Evolutionary conservation across 352 stramenopile species (phyloP), one percentile per base, ranked within the genome.

Genomic region (Phytophthora quininea): DNA sequence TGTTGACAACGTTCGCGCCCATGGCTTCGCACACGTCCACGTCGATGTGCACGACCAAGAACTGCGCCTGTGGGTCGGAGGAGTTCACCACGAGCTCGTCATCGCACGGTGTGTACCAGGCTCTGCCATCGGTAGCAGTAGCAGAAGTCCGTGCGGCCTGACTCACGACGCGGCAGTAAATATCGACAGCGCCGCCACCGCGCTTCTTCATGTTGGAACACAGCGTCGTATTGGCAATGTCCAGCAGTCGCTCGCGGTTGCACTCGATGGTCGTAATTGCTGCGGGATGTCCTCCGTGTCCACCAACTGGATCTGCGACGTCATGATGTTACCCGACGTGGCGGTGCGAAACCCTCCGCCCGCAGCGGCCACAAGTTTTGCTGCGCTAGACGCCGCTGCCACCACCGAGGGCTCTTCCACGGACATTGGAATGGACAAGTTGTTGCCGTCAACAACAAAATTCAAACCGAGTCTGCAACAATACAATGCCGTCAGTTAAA

Each of bases 1-100:
- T 95, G 71, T 96, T 96, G 65, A 96, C 89, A 50, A 95, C 88
- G 67, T 96, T 96, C 42, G 89, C 89, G 32, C 89, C 89, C 89
- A 96, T 96, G 43, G 89, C 89, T 76, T 96, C 89, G 52, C 89
- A 95, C 49, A 94, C 86, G 55, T 96, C 87, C 24, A 96, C 86
- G 55, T 95, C 87, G 19, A 95, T 82, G 71, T 96, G 89, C n/a
- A 95, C 87, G 24, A 96, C 76, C 38, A 95, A 58, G 54, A 88
- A 92, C 58, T 84, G 64, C n/a, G 70, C 68, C 48, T 67, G 55
- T n/a, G 58, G 37, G 1, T 64, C 54, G 1, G 74, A 85, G 24
- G 79, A 72, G 4, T 79, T 62, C 50, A 91, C 74, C 49, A 72
- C 62, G 15, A 92, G 64, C 54, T 92, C 82, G 48, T 88, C 74